Base-by-base conservation (phyloP, 257 asterid genomes). In the Ocimum tenuiflorum region DNA sequence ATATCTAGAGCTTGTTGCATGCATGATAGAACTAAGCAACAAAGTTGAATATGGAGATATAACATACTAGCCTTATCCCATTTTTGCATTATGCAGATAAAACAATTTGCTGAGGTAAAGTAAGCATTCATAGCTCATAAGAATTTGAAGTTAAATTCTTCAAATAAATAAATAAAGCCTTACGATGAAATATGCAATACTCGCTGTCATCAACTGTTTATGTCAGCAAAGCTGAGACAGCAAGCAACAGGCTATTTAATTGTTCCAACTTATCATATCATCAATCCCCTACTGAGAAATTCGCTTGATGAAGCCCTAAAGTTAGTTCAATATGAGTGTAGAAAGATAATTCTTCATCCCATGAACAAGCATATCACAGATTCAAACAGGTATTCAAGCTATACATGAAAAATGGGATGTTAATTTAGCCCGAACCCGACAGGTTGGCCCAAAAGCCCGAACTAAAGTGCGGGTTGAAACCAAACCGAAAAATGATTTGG, bases 1-100 rank as follows among this genome's bases (percentile, higher is more conserved):
- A 85, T 75, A 78, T 78, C 84, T 84, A 82, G 81, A 72, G 68
- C 83, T 46, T 23, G 60, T 76, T 68, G 68, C 70, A 68, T 64
- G 7, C 18, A 42, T 45, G 14, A 29, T 43, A 51, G 54, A 65
- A 17, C 52, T 14, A 49, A 54, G 54, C 58, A 58, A 14, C 19
- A 63, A 56, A 56, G 17, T 15, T 33, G 43, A 36, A 63, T 13
- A 52, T 9, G 23, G 35, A 60, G 43, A 59, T 38, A 10, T 27
- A 43, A 41, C 18, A 35, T 62, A 39, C 18, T 33, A 43, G 41
- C 17, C 9, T 50, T 42, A 38, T 51, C 68, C 22, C 48, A 31
- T 33, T 53, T 51, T 31, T 65, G 58, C 51, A 73, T 69, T 69
- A 53, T 45, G 39, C 31, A 19, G 60, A 56, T 8, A 36, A 10